These are phyloP conservation scores for Candida frijolesensis DNA, from an alignment of 1,139 yeast species.

Conservation along the genomic window DNA sequence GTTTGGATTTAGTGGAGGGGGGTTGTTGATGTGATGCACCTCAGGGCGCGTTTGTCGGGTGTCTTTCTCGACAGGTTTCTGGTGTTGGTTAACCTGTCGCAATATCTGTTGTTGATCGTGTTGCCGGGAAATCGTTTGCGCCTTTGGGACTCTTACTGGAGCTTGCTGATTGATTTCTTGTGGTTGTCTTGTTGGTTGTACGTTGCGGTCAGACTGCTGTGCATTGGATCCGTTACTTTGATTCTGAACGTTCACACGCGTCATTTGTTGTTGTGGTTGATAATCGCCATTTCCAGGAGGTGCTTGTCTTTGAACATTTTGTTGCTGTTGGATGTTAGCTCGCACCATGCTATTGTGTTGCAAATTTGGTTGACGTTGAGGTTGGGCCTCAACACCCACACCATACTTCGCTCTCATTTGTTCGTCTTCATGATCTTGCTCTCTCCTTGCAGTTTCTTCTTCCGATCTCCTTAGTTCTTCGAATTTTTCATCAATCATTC, in stretches of 20 bases:
- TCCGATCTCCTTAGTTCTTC: constrained; percentile 8
- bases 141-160: neutral
- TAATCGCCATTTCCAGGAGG: no score
- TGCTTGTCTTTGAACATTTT: neutral
- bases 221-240: neutral
- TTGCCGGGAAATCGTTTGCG: neutral
- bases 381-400: neutral
- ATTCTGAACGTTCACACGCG: neutral
- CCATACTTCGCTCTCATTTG: neutral
- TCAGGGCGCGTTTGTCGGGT: neutral
- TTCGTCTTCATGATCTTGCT: constrained; percentile 1
- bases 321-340: neutral
- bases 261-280: neutral
- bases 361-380: constrained; percentile 4
- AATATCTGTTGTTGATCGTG: constrained; percentile 4
- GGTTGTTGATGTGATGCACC: neutral
- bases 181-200: neutral
- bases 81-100: constrained; percentile 2
- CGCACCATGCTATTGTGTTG: neutral
- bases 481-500: constrained; percentile 10
- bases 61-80: constrained; percentile 6
- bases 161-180: neutral
- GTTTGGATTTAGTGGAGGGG: constrained; percentile 10
- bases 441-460: neutral
- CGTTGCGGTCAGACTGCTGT: neutral